Conservation (phyloP, 345 rosid species). For the Salix caprea region DNA sequence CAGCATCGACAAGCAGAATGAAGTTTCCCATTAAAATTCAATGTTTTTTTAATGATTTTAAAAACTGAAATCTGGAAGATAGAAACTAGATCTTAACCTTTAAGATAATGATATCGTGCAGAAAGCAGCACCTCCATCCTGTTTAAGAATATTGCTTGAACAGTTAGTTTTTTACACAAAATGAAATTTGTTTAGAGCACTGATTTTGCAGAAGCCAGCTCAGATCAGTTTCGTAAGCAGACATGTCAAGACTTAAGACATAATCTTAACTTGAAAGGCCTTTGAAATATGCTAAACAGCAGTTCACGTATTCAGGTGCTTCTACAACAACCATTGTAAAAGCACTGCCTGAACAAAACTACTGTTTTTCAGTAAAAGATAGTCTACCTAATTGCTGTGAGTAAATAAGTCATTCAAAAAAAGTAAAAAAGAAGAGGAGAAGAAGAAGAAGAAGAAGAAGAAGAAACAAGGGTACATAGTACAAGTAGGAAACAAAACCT, state of each 20-base stretch:
- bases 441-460: too few relatives aligned
- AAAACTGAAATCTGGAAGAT: not conserved
- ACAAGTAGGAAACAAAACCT: not conserved
- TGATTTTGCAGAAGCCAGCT: not conserved
- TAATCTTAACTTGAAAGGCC: not conserved
- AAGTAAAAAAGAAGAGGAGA: too few relatives aligned
- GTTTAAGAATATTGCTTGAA: slow-evolving; percentile 24
- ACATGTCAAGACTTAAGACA: not conserved
- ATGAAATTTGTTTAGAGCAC: not conserved
- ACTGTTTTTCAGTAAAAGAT: not conserved
- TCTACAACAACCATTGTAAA: not conserved
- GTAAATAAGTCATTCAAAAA: not conserved
- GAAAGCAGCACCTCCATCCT: slow-evolving; percentile 44
- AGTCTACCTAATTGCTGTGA: not conserved
- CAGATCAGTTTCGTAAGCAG: not conserved
- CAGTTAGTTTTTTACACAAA: slow-evolving; percentile 11
- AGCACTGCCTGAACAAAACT: not conserved
- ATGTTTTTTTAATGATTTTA: too few relatives aligned
- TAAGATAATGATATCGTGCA: slow-evolving; percentile 32
- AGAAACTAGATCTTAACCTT: slow-evolving; percentile 34
- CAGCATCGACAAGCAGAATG: slow-evolving; percentile 9
- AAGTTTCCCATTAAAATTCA: not conserved
- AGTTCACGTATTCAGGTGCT: not conserved
- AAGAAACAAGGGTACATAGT: too few relatives aligned
- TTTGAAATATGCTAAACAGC: not conserved